A percentile compares a stretch with the other conserved stretches of the same genome.
phyloP scores from a whole-genome alignment of 106 monocot species.

The Xerophyta viscosa region DNA sequence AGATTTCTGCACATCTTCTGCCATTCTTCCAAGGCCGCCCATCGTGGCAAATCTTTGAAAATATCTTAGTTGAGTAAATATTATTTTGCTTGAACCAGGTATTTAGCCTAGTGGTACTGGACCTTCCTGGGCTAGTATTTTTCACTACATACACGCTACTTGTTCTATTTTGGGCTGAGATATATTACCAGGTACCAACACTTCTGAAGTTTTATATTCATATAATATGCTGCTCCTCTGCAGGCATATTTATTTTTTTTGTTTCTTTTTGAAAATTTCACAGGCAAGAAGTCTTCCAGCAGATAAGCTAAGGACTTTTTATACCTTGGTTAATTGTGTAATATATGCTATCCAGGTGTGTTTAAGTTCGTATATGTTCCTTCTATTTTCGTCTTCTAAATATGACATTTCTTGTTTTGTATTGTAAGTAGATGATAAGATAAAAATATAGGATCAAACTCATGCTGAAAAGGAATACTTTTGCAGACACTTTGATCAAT shows the following conservation, averaged over 20 bases:
- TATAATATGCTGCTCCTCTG: not conserved
- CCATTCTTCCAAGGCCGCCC: too few species aligned
- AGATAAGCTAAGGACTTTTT: constrained; percentile 65
- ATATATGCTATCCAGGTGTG: constrained; percentile 81
- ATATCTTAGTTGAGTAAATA: too few species aligned
- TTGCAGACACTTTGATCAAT: too few species aligned
- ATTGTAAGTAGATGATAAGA: too few species aligned
- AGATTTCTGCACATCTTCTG: too few species aligned
- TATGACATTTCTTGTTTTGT: too few species aligned
- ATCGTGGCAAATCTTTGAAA: too few species aligned
- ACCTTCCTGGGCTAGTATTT: constrained; percentile 79
- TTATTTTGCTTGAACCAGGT: constrained; percentile 38
- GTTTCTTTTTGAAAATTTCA: constrained; percentile 9
- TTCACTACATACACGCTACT: constrained; percentile 96
- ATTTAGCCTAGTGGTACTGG: constrained; percentile 46
- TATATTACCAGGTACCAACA: constrained; percentile 94
- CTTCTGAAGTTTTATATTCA: constrained; percentile 6
- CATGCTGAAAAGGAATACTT: too few species aligned
- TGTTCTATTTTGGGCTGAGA: constrained; percentile 98
- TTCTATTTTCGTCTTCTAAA: too few species aligned
- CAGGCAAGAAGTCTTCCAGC: constrained; percentile 79
- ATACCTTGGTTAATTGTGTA: constrained; percentile 51
- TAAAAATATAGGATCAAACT: too few species aligned
- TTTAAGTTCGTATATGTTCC: not conserved
- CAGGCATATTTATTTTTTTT: not conserved